These are phyloP conservation scores for Fusarium torreyae DNA, from an alignment of 2,329 filamentous ascomycete genomes.

Conservation along the genomic window DNA sequence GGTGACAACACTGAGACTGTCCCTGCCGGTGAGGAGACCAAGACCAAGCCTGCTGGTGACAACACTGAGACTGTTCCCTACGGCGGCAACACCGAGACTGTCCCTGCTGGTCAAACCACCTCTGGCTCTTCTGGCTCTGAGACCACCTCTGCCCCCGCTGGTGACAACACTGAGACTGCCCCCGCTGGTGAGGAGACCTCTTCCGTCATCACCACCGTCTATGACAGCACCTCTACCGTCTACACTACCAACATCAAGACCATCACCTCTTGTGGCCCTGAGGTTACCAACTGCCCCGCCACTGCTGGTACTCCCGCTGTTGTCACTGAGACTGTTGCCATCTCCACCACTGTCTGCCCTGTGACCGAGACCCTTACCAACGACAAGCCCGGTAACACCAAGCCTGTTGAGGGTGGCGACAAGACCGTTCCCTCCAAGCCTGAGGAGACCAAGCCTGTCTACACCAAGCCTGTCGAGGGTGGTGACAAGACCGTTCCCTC, in stretches of 20 bases:
- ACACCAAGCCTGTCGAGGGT: slow-evolving; percentile 32
- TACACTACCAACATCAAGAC: slow-evolving; percentile 66
- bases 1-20: slow-evolving; percentile 28
- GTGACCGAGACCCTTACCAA: slow-evolving; percentile 65
- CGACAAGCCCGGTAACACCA: slow-evolving; percentile 29
- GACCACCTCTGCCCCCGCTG: slow-evolving; percentile 10
- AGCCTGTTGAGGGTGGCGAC: slow-evolving; percentile 24
- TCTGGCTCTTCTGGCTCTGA: slow-evolving; percentile 12
- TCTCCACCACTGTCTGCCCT: slow-evolving; percentile 74
- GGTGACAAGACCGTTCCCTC: slow-evolving; percentile 17
- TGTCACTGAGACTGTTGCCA: slow-evolving; percentile 68
- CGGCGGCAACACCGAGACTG: slow-evolving; percentile 30
- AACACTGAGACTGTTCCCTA: slow-evolving; percentile 20
- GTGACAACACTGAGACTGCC: slow-evolving; percentile 22
- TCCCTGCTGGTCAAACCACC: slow-evolving; percentile 31
- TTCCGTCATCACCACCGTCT: slow-evolving; percentile 54
- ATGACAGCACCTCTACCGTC: slow-evolving; percentile 64
- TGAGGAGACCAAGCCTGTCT: slow-evolving; percentile 26
- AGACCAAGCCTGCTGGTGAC: slow-evolving; percentile 16
- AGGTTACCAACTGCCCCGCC: slow-evolving; percentile 67
- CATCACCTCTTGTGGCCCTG: slow-evolving; percentile 65
- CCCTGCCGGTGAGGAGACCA: slow-evolving; percentile 29
- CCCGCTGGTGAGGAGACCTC: slow-evolving; percentile 37
- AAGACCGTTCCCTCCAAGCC: slow-evolving; percentile 14
- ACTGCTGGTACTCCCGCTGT: slow-evolving; percentile 61